A percentile compares a stretch with the other conserved stretches of the same genome.
phyloP scores from a whole-genome alignment of 164 flowering plant genomes.

The Macadamia integrifolia region DNA sequence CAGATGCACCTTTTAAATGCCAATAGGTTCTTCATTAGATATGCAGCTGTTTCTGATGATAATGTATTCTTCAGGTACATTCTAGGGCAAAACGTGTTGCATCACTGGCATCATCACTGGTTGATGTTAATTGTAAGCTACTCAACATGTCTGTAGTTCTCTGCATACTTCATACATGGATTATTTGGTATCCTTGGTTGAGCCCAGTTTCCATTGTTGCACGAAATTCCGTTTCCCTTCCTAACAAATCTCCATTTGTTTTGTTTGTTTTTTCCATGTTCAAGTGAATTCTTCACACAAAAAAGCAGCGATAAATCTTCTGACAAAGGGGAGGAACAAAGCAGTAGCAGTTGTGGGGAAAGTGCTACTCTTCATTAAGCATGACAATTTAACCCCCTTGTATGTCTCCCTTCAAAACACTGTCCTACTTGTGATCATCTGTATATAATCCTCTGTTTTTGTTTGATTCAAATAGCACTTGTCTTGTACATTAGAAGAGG shows the following conservation, averaged over 20 bases:
- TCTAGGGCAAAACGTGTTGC: slow-evolving; percentile 48
- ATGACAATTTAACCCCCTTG: slow-evolving; percentile 64
- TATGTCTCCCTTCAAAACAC: slow-evolving; percentile 30
- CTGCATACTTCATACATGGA: no score
- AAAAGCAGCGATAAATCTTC: slow-evolving; percentile 40
- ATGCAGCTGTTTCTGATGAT: slow-evolving; percentile 1
- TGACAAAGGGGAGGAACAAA: slow-evolving; percentile 68
- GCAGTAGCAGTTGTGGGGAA: slow-evolving; percentile 52
- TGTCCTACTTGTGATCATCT: slow-evolving; percentile 1
- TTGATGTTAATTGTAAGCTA: slow-evolving; percentile 45
- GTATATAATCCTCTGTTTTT: no score
- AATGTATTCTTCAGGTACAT: slow-evolving; percentile 37
- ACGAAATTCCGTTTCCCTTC: not conserved
- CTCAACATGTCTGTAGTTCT: not conserved
- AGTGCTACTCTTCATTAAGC: slow-evolving; percentile 60
- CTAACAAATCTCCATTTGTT: not conserved
- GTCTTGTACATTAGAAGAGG: not conserved
- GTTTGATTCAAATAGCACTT: not conserved
- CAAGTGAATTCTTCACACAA: slow-evolving; percentile 54
- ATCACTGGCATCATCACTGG: slow-evolving; percentile 47
- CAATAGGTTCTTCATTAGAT: not conserved
- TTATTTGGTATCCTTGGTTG: not conserved
- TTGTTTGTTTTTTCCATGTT: slow-evolving; percentile 9
- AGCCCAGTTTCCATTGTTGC: not conserved
- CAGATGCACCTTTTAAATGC: not conserved